A percentile compares a stretch with the other conserved stretches of the same genome.
Conservation (phyloP, 352 stramenopile species). For the Pythium rhizo-oryzae region DNA sequence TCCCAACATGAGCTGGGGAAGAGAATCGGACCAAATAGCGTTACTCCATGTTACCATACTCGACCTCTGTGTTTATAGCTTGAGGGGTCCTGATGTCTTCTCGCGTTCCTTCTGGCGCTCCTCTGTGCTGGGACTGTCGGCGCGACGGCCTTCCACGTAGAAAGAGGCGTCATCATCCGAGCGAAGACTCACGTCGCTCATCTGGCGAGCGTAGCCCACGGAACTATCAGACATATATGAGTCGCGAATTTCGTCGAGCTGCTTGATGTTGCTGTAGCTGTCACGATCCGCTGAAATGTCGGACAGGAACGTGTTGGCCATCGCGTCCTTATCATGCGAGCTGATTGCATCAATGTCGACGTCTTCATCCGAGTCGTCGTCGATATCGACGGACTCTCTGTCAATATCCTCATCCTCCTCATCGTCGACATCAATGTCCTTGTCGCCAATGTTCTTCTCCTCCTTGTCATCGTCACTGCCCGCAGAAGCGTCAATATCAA, state of each 20-base stretch:
- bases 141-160: conserved; percentile 45
- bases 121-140: conserved; percentile 10
- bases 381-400: conserved; percentile 20
- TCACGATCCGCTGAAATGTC: conserved; percentile 6
- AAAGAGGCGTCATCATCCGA: conserved; percentile 66
- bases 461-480: conserved; percentile 27
- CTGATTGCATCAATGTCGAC: conserved; percentile 25
- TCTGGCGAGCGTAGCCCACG: conserved; percentile 16
- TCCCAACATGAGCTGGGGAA: not conserved
- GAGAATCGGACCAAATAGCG: not conserved
- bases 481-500: conserved; percentile 27
- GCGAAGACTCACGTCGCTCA: conserved; percentile 45
- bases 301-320: conserved; percentile 4
- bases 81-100: conserved; percentile 24
- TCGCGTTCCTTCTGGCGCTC: conserved; percentile 22
- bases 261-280: conserved; percentile 31
- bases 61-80: conserved; percentile 13
- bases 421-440: conserved; percentile 28
- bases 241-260: conserved; percentile 33
- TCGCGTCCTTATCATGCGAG: conserved; percentile 17
- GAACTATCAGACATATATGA: conserved; percentile 52
- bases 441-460: conserved; percentile 32
- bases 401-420: conserved; percentile 27
- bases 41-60: not conserved
- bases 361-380: conserved; percentile 35